Conservation (phyloP, 192 early-diverging fungal genomes). For the Coemansia sp. region DNA sequence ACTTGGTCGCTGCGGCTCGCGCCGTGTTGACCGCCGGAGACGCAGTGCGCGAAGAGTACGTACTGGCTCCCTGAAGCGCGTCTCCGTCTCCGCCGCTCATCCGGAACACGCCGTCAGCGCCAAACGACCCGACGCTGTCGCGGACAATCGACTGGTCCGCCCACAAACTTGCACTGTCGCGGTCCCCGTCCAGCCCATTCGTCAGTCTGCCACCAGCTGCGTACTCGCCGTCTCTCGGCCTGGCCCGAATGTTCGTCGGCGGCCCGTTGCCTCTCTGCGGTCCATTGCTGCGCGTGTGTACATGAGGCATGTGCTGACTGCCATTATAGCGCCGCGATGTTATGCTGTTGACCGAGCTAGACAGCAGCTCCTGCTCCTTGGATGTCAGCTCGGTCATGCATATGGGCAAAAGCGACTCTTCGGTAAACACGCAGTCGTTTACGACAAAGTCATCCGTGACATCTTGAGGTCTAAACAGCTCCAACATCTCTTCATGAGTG, state of each 20-base stretch:
- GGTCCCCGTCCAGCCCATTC: slow-evolving; percentile 9
- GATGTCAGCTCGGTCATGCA: slow-evolving; percentile 58
- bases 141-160: slow-evolving; percentile 60
- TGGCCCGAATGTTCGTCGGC: background rate
- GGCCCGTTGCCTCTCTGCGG: slow-evolving; percentile 16
- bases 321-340: slow-evolving; percentile 50
- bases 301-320: slow-evolving; percentile 18
- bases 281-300: background rate
- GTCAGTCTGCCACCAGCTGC: background rate
- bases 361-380: slow-evolving; percentile 61
- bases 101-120: slow-evolving; percentile 67
- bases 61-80: background rate
- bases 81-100: slow-evolving; percentile 55
- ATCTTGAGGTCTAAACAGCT: slow-evolving; percentile 63
- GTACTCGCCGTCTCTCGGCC: slow-evolving; percentile 7
- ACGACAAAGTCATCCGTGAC: slow-evolving; percentile 63
- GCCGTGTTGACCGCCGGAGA: slow-evolving; percentile 4
- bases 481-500: slow-evolving; percentile 73
- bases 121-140: slow-evolving; percentile 65
- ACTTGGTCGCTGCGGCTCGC: background rate
- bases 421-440: slow-evolving; percentile 65
- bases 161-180: slow-evolving; percentile 51
- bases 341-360: slow-evolving; percentile 56
- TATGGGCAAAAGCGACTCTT: slow-evolving; percentile 62
- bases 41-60: slow-evolving; percentile 12